Base-by-base conservation (phyloP, 2,329 filamentous ascomycete genomes). In the Colletotrichum cuscutae region DNA sequence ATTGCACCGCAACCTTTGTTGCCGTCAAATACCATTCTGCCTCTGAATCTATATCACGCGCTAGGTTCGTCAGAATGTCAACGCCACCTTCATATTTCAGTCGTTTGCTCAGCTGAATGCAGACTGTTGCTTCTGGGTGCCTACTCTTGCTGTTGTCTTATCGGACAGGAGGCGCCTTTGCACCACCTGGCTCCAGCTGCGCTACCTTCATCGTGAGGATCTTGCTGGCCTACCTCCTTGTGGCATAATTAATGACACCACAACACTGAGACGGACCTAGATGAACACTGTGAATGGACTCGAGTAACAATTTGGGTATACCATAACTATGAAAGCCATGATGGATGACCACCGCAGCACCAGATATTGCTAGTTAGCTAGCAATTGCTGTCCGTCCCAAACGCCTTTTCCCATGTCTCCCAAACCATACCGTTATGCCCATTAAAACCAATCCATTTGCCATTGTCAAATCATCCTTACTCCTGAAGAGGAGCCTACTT, bases 301-400 rank as follows among this genome's bases (percentile, higher is more conserved):
- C 19, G 9, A 46, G 56, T 49, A 12, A 61, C 56, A 49, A 56
- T 52, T 56, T 68, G 71, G 71, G 71, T 73, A 71, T 73, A 73
- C 26, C 35, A 28, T 65, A 57, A 60, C 28, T 19, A 12, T 35
- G 46, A 54, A 53, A 37, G 58, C 22, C 54, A 46, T 11, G 35
- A 26, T 60, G n/a, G 24, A 59, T 24, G 30, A 53, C 15, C 37
- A 19, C 6, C 26, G 35, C 26, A 53, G 35, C 15, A 9, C 42
- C 35, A 42, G 49, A 35, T 30, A 11, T 56, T 30, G 28, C 53
- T 3, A 46, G 26, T 46, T 3, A 19, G 22, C 54, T 24, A 32
- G 35, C n/a, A 11, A 53, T 13, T 46, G 22, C 22, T 59, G 28
- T 49, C 9, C 22, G 24, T 68, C 5, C 54, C 46, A 65, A 73